Conservation (phyloP, 2,329 filamentous ascomycete genomes). For the Apiospora rasikravindrae region DNA sequence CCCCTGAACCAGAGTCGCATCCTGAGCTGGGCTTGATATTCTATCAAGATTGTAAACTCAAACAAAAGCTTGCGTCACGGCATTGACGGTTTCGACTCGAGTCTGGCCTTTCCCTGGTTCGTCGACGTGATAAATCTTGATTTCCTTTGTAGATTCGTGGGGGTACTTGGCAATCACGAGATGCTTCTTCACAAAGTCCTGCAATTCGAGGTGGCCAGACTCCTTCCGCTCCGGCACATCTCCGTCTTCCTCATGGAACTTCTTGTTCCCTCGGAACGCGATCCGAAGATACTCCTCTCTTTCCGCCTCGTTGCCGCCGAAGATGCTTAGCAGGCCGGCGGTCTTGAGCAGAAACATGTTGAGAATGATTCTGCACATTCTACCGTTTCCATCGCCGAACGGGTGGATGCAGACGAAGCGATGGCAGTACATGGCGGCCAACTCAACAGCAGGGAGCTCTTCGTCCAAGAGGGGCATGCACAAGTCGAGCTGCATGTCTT, state of each 20-base stretch:
- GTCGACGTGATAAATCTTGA: not conserved
- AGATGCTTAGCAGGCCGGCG: conserved; percentile 25
- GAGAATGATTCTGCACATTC: conserved; percentile 43
- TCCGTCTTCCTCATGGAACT: conserved; percentile 29
- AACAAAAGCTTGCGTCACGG: not conserved
- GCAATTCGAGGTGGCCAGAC: conserved; percentile 26
- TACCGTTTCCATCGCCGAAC: conserved; percentile 45
- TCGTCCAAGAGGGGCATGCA: conserved; percentile 10
- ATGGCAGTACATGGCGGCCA: conserved; percentile 37
- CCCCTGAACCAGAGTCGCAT: not conserved
- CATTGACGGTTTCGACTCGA: not conserved
- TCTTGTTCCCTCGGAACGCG: conserved; percentile 21
- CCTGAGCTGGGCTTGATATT: not conserved
- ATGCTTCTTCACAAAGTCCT: not conserved
- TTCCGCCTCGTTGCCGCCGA: conserved; percentile 26
- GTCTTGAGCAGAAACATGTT: conserved; percentile 42
- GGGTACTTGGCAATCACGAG: not conserved
- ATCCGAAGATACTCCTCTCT: conserved; percentile 27
- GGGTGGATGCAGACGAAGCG: conserved; percentile 45
- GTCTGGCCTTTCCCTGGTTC: not conserved
- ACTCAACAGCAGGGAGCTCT: conserved; percentile 25
- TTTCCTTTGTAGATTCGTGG: not conserved
- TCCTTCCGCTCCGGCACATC: conserved; percentile 25
- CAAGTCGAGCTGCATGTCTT: conserved; percentile 32
- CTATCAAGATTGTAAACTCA: not conserved